Percentiles rank a stretch among this genome's conserved stretches.
phyloP scores from a whole-genome alignment of 192 early-diverging fungal species.

The Coemansia sp. region DNA sequence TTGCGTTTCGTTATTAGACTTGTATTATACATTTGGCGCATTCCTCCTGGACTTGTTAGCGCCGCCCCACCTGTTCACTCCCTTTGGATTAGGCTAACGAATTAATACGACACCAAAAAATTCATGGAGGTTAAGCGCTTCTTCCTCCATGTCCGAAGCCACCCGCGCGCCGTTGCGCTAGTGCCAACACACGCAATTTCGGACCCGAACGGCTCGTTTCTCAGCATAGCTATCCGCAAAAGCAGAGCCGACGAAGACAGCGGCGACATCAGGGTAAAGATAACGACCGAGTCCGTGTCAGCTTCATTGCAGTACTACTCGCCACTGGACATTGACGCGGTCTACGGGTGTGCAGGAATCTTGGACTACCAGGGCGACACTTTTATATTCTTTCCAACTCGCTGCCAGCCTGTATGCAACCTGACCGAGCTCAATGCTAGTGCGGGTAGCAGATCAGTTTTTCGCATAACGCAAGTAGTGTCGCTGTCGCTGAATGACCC shows the following conservation, averaged over 20 bases:
- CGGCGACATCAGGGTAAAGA: conserved; percentile 10
- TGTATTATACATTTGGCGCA: neutral
- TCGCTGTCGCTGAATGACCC: conserved; percentile 77
- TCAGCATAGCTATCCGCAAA: conserved; percentile 13
- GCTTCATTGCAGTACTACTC: conserved; percentile 28
- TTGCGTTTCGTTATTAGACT: neutral
- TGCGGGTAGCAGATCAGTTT: conserved; percentile 26
- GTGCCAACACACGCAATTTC: conserved; percentile 58
- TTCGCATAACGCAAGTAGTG: conserved; percentile 67
- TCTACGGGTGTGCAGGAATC: conserved; percentile 49
- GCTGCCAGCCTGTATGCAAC: conserved; percentile 62
- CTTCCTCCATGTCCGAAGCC: conserved; percentile 53
- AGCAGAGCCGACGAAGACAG: conserved; percentile 4
- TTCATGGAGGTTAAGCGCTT: conserved; percentile 49
- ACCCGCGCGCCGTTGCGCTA: conserved; percentile 63
- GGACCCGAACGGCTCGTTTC: conserved; percentile 19
- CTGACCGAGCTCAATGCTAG: conserved; percentile 61
- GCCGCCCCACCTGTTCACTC: neutral
- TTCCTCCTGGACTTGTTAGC: neutral
- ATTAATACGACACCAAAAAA: neutral
- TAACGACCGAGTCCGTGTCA: conserved; percentile 19
- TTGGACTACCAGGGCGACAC: conserved; percentile 60
- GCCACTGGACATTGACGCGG: conserved; percentile 43
- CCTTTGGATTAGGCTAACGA: neutral
- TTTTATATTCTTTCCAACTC: conserved; percentile 68